A percentile compares a stretch with the other conserved stretches of the same genome.
These are phyloP conservation scores for Hsuehochloa calcarea DNA, from an alignment of 176 grass and related monocot genomes.

Conservation along the genomic window DNA sequence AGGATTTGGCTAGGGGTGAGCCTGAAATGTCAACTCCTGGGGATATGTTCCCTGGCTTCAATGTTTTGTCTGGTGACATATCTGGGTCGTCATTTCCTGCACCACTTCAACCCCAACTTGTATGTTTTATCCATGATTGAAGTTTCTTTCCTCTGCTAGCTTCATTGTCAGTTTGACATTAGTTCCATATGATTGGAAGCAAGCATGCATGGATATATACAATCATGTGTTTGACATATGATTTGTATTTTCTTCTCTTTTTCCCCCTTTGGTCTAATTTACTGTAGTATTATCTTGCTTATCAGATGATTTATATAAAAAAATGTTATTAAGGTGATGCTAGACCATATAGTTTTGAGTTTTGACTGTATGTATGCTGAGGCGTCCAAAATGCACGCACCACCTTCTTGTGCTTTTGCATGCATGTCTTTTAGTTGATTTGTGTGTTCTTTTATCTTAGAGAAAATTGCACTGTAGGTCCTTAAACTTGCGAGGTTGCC, in stretches of 20 bases:
- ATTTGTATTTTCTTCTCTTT: neutral
- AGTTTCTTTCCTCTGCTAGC: neutral
- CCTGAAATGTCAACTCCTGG: conserved; percentile 39
- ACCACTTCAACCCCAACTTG: conserved; percentile 44
- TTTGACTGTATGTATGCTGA: neutral
- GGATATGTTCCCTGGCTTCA: conserved; percentile 49
- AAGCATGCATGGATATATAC: conserved; percentile 22
- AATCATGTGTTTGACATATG: neutral
- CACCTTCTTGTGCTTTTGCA: too few relatives aligned
- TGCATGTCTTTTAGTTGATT: neutral
- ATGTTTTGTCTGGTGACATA: conserved; percentile 22
- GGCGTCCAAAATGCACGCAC: too few relatives aligned
- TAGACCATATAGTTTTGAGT: neutral
- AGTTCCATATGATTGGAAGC: conserved; percentile 16
- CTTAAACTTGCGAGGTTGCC: too few relatives aligned
- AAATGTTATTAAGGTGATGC: neutral
- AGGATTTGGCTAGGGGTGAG: conserved; percentile 36
- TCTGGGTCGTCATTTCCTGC: conserved; percentile 34
- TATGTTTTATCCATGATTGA: conserved; percentile 35
- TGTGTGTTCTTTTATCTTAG: neutral
- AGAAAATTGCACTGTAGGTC: too few relatives aligned
- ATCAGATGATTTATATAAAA: neutral
- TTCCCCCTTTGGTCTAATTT: neutral
- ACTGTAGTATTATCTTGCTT: neutral
- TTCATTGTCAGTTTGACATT: conserved; percentile 1